phyloP scores from a whole-genome alignment of 1,284 basidiomycete species.

The Grifola frondosa region DNA sequence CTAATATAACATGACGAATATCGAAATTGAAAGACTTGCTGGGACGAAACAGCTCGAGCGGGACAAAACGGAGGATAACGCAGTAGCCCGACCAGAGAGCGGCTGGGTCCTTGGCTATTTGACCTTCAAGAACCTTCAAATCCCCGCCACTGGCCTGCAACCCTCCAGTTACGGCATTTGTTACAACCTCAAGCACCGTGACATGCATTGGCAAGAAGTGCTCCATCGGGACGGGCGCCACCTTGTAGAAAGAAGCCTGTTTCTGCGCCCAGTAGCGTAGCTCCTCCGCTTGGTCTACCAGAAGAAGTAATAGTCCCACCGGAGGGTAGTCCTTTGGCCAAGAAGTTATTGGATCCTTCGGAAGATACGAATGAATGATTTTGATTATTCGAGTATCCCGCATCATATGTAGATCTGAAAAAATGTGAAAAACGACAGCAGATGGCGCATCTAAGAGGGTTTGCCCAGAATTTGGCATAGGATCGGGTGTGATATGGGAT shows the following conservation, averaged over 20 bases:
- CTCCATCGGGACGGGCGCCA: constrained; percentile 46
- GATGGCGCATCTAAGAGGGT: constrained; percentile 44
- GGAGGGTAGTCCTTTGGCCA: constrained; percentile 63
- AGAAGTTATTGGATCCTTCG: constrained; percentile 35
- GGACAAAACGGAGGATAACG: constrained; percentile 51
- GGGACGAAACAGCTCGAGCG: constrained; percentile 42
- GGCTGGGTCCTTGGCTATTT: constrained; percentile 33
- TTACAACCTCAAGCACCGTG: constrained; percentile 41
- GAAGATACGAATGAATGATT: constrained; percentile 43
- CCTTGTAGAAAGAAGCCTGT: constrained; percentile 41
- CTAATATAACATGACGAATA: constrained; percentile 51
- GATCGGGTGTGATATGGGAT: constrained; percentile 32
- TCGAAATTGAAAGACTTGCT: constrained; percentile 39
- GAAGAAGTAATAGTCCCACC: constrained; percentile 59
- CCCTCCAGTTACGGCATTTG: too few species aligned
- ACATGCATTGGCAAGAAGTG: constrained; percentile 47
- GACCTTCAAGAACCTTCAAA: too few species aligned
- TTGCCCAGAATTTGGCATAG: constrained; percentile 17
- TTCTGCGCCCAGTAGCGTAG: constrained; percentile 61
- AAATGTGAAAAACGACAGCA: constrained; percentile 61
- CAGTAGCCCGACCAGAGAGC: constrained; percentile 57
- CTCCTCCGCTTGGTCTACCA: constrained; percentile 47
- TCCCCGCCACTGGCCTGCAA: too few species aligned
- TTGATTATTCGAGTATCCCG: constrained; percentile 48
- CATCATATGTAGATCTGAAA: constrained; percentile 66